Conservation (phyloP, 768 basidiomycete species). For the Tulasnella sp. region DNA sequence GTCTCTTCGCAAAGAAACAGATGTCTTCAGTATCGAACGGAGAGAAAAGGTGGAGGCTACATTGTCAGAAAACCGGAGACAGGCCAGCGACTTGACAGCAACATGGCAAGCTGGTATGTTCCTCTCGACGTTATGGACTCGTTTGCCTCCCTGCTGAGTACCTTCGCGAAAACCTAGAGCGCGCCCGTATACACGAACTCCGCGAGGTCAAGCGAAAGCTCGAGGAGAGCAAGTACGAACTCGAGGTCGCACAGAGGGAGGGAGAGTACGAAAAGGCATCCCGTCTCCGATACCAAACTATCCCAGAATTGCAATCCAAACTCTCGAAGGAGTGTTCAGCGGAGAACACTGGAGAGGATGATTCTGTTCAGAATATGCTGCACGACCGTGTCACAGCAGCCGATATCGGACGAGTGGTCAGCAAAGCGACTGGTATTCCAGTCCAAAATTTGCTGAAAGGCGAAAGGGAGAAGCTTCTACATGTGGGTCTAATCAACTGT, state of each 20-base stretch:
- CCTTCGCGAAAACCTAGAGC: constrained; percentile 33
- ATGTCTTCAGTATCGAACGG: constrained; percentile 72
- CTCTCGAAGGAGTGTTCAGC: constrained; percentile 44
- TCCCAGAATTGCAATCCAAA: constrained; percentile 66
- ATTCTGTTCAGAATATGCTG: constrained; percentile 36
- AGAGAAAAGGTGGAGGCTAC: constrained; percentile 53
- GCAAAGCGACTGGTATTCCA: constrained; percentile 81
- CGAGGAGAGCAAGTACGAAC: constrained; percentile 72
- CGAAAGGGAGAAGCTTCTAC: constrained; percentile 78
- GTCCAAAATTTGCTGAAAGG: constrained; percentile 81
- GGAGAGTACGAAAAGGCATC: constrained; percentile 80
- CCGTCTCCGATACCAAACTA: constrained; percentile 70
- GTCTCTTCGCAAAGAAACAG: constrained; percentile 77
- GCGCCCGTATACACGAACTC: constrained; percentile 51
- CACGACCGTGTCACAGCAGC: constrained; percentile 81
- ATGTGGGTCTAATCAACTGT: constrained; percentile 38
- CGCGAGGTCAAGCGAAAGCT: constrained; percentile 64
- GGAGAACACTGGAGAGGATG: constrained; percentile 36
- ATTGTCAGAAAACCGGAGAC: constrained; percentile 46
- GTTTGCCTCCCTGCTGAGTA: not conserved
- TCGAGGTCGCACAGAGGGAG: constrained; percentile 81
- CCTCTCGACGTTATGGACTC: not conserved
- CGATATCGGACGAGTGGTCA: constrained; percentile 81
- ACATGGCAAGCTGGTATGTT: constrained; percentile 62
- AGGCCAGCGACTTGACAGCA: constrained; percentile 47